phyloP scores from a whole-genome alignment of 257 asterid species.

The Prunella vulgaris region DNA sequence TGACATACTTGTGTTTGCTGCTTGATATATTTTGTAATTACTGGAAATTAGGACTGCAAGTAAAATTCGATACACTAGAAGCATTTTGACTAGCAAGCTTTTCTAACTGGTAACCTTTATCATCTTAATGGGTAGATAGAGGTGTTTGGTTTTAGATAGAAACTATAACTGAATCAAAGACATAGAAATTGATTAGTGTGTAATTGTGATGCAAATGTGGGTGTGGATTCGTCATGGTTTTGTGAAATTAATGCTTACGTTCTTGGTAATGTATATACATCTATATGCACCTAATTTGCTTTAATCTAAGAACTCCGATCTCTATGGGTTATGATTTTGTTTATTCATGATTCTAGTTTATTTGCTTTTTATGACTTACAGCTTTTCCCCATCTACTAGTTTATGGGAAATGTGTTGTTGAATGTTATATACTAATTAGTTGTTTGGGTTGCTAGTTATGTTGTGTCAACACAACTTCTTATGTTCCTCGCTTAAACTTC shows the following conservation, averaged over 20 bases:
- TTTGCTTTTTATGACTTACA: not conserved
- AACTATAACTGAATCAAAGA: not conserved
- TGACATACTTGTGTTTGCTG: not conserved
- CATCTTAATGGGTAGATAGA: not conserved
- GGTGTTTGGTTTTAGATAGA: not conserved
- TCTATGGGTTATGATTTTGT: not conserved
- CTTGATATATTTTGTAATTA: not conserved
- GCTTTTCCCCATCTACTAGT: not conserved
- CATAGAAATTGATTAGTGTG: not conserved
- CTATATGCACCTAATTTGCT: not conserved
- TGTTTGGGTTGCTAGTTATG: not conserved
- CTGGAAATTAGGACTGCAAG: not conserved
- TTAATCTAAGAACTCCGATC: not conserved
- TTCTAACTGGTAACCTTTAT: conserved; percentile 2
- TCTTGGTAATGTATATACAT: not conserved
- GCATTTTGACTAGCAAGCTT: not conserved
- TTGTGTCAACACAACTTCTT: not conserved
- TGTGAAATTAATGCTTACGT: not conserved
- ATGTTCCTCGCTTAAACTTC: not conserved
- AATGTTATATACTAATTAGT: not conserved
- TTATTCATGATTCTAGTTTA: not conserved
- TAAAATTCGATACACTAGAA: not conserved
- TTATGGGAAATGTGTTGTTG: not conserved
- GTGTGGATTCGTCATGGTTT: not conserved
- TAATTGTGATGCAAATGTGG: not conserved